phyloP scores from a whole-genome alignment of 306 rosid species.

The Casuarina glauca region DNA sequence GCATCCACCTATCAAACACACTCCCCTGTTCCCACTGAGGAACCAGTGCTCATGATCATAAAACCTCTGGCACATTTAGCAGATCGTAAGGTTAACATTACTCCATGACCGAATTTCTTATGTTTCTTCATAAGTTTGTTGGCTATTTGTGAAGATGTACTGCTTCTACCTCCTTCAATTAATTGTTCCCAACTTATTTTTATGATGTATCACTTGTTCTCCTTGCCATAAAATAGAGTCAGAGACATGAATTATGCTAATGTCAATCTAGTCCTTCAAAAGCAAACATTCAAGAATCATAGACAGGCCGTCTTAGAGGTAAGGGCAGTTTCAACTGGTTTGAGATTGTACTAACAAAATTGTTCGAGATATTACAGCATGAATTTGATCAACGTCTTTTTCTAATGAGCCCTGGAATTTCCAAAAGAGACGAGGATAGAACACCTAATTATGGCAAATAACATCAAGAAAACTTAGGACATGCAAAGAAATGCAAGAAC shows the following conservation, averaged over 20 bases:
- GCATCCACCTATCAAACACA: background rate
- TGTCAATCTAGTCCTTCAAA: background rate
- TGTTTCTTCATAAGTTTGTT: background rate
- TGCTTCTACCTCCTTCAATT: background rate
- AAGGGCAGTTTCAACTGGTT: constrained; percentile 1
- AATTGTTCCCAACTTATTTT: background rate
- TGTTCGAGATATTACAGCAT: background rate
- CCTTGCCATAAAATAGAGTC: background rate
- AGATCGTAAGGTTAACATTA: background rate
- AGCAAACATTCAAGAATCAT: background rate
- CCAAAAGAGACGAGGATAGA: background rate
- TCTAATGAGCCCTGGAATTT: background rate
- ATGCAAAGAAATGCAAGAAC: background rate
- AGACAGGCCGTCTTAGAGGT: background rate
- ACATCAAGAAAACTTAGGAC: background rate
- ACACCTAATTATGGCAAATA: background rate
- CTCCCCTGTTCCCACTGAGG: background rate
- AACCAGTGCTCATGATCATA: background rate
- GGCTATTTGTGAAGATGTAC: background rate
- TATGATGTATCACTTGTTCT: background rate
- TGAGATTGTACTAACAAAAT: background rate
- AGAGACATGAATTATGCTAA: background rate
- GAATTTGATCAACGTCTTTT: background rate
- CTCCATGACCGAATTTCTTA: background rate
- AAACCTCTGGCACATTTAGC: background rate